Base-by-base conservation (phyloP, 495 filamentous ascomycete genomes). In the Chaetomium cochliodes region DNA sequence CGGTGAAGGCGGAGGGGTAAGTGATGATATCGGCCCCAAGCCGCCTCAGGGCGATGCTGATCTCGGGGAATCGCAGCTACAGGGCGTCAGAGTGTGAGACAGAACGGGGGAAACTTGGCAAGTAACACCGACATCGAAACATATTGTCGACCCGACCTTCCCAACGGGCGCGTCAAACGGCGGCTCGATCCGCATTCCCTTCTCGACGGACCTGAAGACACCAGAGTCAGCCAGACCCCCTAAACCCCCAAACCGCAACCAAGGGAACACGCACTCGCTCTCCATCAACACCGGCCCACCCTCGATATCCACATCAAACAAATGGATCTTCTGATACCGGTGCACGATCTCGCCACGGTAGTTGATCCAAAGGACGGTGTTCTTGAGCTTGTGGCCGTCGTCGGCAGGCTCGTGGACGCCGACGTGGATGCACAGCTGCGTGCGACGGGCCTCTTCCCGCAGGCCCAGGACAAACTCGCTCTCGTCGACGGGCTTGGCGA, bases 1-100 rank as follows among this genome's bases (percentile, higher is more conserved):
- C 82, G 12, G 92, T 97, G 72, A 97, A 98, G 18, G 94, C 93
- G 1, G 88, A 92, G 3, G 93, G 94, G 74, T 90, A 97, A 0
- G 92, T 88, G 57, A 98, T 81, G 58, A 96, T 79, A 53, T 96
- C 85, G 16, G 90, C 91, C 30, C 65, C 65, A 0, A 47, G 68
- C 20, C 63, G 67, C 3, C 63, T 87, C 83, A 52, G 82, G 16
- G 82, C 84, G 20, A 97, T 80, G 6, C 86, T 78, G 16, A 94
- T 76, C 66, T 96, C 92, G 0, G 93, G 89, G 67, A 97, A 98
- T 0, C 93, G 89, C 46, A 74, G 52, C 72, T 74, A 39, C 3
- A 30, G 3, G 12, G n/a, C 11, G 44, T 58, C 30, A 63, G 64
- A 9, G 20, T 42, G 33, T 1, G 9, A 22, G 18, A 12, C 18